phyloP scores from a whole-genome alignment of 2,329 filamentous ascomycete species.

The Sarocladium strictum region DNA sequence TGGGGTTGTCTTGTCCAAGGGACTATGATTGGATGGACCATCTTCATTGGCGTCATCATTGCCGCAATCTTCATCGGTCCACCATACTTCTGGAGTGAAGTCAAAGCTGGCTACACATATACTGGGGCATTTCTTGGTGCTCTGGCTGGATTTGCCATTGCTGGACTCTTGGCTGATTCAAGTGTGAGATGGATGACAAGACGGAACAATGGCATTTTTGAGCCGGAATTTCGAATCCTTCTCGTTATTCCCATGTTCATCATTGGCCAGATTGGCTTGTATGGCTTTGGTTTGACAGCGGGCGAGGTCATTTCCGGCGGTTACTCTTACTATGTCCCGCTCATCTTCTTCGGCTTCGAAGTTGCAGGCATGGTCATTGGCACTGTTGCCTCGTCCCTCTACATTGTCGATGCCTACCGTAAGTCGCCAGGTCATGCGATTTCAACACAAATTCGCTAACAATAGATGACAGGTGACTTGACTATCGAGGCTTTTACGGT shows the following conservation, averaged over 20 bases:
- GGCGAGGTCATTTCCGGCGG: conserved; percentile 45
- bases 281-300: conserved; percentile 74
- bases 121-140: conserved; percentile 81
- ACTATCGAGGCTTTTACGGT: conserved; percentile 85
- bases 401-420: conserved; percentile 91
- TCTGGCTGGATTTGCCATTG: conserved; percentile 68
- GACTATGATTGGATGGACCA: conserved; percentile 89
- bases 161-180: conserved; percentile 68
- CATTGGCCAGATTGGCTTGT: conserved; percentile 71
- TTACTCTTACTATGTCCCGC: conserved; percentile 68
- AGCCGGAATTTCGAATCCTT: conserved; percentile 84
- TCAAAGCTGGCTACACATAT: conserved; percentile 81
- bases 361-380: conserved; percentile 90
- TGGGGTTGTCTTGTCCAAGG: conserved; percentile 70
- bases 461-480: conserved; percentile 56
- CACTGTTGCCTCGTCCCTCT: conserved; percentile 76
- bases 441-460: conserved; percentile 13
- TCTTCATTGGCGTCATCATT: conserved; percentile 81
- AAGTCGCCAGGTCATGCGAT: conserved; percentile 29
- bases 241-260: conserved; percentile 79
- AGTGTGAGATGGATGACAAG: conserved; percentile 65
- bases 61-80: conserved; percentile 77
- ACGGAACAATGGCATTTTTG: conserved; percentile 74
- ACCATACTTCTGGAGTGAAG: conserved; percentile 75
- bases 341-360: conserved; percentile 78